Evolutionary conservation across 2,329 filamentous ascomycete species (phyloP), one percentile per base, ranked within the genome.

Genomic region (Sordariomycetes sp.): DNA sequence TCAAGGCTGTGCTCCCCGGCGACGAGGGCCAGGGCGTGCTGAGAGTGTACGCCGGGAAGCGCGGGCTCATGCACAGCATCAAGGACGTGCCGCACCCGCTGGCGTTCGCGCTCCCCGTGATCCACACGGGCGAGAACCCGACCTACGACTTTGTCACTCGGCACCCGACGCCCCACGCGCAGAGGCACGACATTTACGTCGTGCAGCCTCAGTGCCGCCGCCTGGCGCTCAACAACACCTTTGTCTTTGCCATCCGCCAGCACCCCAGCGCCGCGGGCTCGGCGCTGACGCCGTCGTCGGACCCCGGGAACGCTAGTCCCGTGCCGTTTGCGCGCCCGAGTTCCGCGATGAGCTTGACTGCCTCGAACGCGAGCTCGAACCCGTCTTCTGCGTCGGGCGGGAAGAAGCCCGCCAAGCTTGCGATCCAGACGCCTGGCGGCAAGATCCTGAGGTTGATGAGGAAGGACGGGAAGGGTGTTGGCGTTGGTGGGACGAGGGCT

Each of bases 111-210:
- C 73, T 99, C n/a, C 92, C 94, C 1, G 84, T 99, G 55, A 81
- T 90, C 42, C 94, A 99, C 70, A 86, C 84, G 0, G 94, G 94
- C 59, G 87, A 92, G 64, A 99, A 99, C 66, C 94, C 94, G 2
- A 82, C 89, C 0, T 99, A 96, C 69, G 90, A 96, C 59, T 99
- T 97, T 70, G 79, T 96, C 52, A 87, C 86, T 45, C 84, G 94
- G 4, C 94, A 99, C 68, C 95, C 95, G 8, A 99, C 94, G 2
- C 94, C 94, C 10, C 94, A 99, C 69, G 94, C 94, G n/a, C 90
- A 96, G 67, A 84, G 92, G 50, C 91, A 99, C 69, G 94, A 99
- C 68, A 85, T 99, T 59, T 99, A 99, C 69, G 89, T 99, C 61
- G 89, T 91, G 52, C 94, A 97, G 67, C 94, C 95, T 1, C 95